Conservation (phyloP, 352 stramenopile genomes). For the Globisporangium cederbergense region DNA sequence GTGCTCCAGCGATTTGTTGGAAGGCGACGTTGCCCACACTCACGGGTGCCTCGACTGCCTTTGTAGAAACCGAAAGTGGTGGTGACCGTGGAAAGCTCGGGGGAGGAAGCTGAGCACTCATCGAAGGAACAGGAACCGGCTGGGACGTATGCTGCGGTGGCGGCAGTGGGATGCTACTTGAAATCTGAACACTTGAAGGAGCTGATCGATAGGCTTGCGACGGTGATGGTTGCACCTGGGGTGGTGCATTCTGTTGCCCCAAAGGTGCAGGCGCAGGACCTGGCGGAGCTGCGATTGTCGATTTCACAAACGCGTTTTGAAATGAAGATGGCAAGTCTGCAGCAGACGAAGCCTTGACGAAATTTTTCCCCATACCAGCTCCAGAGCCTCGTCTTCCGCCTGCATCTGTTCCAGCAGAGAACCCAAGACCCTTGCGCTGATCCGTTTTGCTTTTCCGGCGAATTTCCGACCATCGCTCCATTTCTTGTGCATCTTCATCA, state of each 20-base stretch:
- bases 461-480: conserved; percentile 57
- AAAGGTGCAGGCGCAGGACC: neutral
- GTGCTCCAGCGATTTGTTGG: neutral
- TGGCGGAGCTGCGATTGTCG: neutral
- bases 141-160: neutral
- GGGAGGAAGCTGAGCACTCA: conserved; percentile 3
- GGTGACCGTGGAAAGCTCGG: neutral
- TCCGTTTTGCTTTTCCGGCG: conserved; percentile 56
- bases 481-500: conserved; percentile 46
- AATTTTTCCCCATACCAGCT: conserved; percentile 16
- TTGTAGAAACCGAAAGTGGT: neutral
- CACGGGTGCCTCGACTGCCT: neutral
- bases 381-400: neutral
- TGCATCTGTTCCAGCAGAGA: conserved; percentile 12
- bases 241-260: neutral
- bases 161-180: neutral
- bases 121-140: neutral
- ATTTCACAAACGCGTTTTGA: conserved; percentile 25
- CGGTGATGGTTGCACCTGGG: neutral
- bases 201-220: neutral
- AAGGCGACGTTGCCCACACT: no score
- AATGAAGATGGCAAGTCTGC: conserved; percentile 14
- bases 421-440: conserved; percentile 69
- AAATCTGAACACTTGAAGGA: neutral
- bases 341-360: conserved; percentile 35